phyloP scores from a whole-genome alignment of 2,329 filamentous ascomycete genomes.

The Madurella fahalii region DNA sequence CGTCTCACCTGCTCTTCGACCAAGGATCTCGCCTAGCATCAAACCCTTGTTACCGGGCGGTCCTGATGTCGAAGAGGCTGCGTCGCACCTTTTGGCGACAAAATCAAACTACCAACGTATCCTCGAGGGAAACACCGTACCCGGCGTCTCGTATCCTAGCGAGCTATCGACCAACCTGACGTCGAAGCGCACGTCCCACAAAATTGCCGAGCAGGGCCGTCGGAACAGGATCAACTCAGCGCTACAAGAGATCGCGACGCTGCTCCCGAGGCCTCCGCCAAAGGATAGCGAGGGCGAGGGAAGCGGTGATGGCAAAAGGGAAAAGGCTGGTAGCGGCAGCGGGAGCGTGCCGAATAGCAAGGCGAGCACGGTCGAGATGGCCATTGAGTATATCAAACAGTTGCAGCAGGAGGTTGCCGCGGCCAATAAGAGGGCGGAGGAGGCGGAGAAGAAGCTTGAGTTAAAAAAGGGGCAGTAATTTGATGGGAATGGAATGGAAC shows the following conservation, averaged over 20 bases:
- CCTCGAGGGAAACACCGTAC: constrained; percentile 84
- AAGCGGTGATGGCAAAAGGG: constrained; percentile 39
- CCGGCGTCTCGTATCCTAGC: constrained; percentile 85
- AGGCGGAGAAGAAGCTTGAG: constrained; percentile 59
- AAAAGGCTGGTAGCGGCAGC: constrained; percentile 40
- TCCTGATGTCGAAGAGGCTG: constrained; percentile 54
- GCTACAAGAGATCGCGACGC: constrained; percentile 80
- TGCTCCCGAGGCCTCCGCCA: constrained; percentile 57
- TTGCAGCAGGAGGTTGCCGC: constrained; percentile 69
- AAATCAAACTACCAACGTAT: constrained; percentile 99
- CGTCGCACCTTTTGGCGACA: constrained; percentile 74
- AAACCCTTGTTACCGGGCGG: constrained; percentile 75
- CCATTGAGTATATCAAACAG: constrained; percentile 90
- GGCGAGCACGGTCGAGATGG: constrained; percentile 94
- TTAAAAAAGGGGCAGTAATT: background rate
- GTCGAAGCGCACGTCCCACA: constrained; percentile 95
- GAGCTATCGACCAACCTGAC: constrained; percentile 90
- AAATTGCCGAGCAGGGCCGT: constrained; percentile 93
- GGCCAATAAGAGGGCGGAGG: constrained; percentile 59
- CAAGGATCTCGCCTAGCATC: constrained; percentile 89
- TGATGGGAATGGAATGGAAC: background rate
- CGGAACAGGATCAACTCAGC: constrained; percentile 94
- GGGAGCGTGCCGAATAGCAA: constrained; percentile 72
- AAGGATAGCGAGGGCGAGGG: constrained; percentile 39
- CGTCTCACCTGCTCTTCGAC: constrained; percentile 80